Evolutionary conservation across 2,329 filamentous ascomycete species (phyloP).

Genomic region (Botrytis squamosa): DNA sequence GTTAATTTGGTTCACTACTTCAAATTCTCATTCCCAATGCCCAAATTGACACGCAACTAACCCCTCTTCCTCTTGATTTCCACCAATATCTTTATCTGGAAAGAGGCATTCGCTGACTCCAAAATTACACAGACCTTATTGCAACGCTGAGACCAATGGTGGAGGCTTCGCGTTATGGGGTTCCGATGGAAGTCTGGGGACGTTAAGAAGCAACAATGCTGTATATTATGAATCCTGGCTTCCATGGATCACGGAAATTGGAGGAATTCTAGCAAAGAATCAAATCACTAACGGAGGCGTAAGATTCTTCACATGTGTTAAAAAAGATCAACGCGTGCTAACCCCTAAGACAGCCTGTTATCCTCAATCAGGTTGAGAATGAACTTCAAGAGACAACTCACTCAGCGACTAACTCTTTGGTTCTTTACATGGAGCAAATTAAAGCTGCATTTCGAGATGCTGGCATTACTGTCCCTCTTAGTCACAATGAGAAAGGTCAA

Average conservation of each 20-base stretch:
- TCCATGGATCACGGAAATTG: constrained; percentile 48
- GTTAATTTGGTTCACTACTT: neutral
- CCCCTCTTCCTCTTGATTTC: neutral
- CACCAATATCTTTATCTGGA: neutral
- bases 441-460: constrained; percentile 46
- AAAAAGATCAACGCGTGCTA: constrained; percentile 46
- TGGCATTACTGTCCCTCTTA: constrained; percentile 50
- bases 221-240: constrained; percentile 48
- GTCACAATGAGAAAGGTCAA: constrained; percentile 52
- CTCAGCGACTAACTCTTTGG: constrained; percentile 45
- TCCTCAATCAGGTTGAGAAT: constrained; percentile 54
- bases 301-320: constrained; percentile 16
- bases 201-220: constrained; percentile 44
- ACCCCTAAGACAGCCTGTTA: constrained; percentile 43
- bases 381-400: constrained; percentile 49
- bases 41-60: neutral
- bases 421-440: constrained; percentile 53
- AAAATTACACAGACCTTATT: constrained; percentile 43
- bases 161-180: constrained; percentile 49
- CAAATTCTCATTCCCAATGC: neutral
- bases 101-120: neutral
- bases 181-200: constrained; percentile 47
- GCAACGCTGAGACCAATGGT: constrained; percentile 51
- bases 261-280: constrained; percentile 49
- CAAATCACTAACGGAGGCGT: constrained; percentile 50